A percentile compares a stretch with the other conserved stretches of the same genome.
phyloP scores from a whole-genome alignment of 2,329 filamentous ascomycete genomes.

The Epichloe scottii region DNA sequence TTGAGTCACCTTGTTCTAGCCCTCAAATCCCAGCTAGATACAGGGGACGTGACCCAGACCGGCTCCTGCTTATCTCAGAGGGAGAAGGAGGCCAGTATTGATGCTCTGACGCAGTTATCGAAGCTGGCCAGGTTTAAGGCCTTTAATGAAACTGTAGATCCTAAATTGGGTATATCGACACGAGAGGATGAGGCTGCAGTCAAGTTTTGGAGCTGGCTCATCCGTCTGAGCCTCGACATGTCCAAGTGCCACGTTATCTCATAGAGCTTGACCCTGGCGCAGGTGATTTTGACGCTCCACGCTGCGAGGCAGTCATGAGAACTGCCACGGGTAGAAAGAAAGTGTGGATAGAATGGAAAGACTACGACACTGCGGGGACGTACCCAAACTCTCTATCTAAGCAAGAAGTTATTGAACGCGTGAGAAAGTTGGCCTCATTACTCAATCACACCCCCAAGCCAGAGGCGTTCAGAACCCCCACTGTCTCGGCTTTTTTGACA shows the following conservation, averaged over 20 bases:
- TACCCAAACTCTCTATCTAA: slow-evolving; percentile 26
- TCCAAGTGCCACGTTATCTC: slow-evolving; percentile 23
- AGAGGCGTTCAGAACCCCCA: slow-evolving; percentile 36
- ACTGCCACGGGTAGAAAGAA: slow-evolving; percentile 22
- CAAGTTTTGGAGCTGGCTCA: slow-evolving; percentile 27
- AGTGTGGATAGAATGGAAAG: slow-evolving; percentile 40
- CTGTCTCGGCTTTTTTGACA: slow-evolving; percentile 39
- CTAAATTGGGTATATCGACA: slow-evolving; percentile 15
- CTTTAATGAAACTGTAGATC: slow-evolving; percentile 34
- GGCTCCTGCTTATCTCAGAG: slow-evolving; percentile 19
- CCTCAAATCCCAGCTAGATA: slow-evolving; percentile 30
- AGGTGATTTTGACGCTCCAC: slow-evolving; percentile 21
- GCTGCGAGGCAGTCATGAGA: slow-evolving; percentile 28
- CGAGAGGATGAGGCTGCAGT: slow-evolving; percentile 24
- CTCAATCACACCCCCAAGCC: slow-evolving; percentile 35
- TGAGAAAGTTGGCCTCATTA: slow-evolving; percentile 34
- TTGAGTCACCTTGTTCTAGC: slow-evolving; percentile 33
- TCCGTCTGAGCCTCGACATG: slow-evolving; percentile 18
- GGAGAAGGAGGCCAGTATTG: slow-evolving; percentile 26
- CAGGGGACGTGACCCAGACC: slow-evolving; percentile 8
- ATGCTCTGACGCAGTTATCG: slow-evolving; percentile 27
- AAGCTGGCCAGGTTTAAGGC: slow-evolving; percentile 38
- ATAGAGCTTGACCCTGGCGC: slow-evolving; percentile 20
- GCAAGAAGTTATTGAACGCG: slow-evolving; percentile 28
- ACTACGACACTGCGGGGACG: slow-evolving; percentile 27